These are phyloP conservation scores for Talaromyces sp. DNA, from an alignment of 2,329 filamentous ascomycete genomes.

Conservation along the genomic window DNA sequence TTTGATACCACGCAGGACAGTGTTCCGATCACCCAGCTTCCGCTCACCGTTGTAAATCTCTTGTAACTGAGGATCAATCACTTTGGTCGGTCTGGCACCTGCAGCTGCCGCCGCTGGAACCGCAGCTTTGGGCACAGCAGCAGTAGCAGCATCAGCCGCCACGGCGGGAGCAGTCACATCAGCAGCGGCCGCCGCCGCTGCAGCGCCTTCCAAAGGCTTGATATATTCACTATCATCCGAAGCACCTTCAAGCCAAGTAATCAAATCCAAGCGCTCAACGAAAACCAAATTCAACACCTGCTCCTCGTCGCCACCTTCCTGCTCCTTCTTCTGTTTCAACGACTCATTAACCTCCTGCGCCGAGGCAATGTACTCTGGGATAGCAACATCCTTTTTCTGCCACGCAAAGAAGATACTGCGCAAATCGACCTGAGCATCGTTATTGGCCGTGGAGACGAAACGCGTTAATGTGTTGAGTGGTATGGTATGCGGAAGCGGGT, in stretches of 20 bases:
- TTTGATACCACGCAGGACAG: conserved; percentile 79
- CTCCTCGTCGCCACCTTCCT: conserved; percentile 37
- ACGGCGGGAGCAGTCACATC: conserved; percentile 46
- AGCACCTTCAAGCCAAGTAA: conserved; percentile 88
- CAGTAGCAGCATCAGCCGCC: conserved; percentile 45
- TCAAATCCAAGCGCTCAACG: conserved; percentile 84
- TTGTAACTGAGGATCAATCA: conserved; percentile 75
- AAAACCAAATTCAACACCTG: conserved; percentile 86
- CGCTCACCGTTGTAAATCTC: conserved; percentile 91
- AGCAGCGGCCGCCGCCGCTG: conserved; percentile 41
- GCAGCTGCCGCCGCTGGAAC: conserved; percentile 40
- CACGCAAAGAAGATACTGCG: conserved; percentile 96
- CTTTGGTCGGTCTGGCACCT: conserved; percentile 56
- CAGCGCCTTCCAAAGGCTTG: conserved; percentile 66
- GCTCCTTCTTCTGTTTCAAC: conserved; percentile 47
- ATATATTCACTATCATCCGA: conserved; percentile 92
- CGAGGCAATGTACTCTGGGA: conserved; percentile 85
- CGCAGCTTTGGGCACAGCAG: conserved; percentile 43
- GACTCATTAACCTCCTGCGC: conserved; percentile 78
- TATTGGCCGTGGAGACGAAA: conserved; percentile 70
- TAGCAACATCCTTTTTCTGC: conserved; percentile 85
- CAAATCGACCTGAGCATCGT: conserved; percentile 69
- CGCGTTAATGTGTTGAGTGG: conserved; percentile 73
- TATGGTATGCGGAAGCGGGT: conserved; percentile 59
- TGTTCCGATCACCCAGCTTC: conserved; percentile 89